Evolutionary conservation across 2,329 filamentous ascomycete species (phyloP).

Genomic region (Diaporthe longicolla): DNA sequence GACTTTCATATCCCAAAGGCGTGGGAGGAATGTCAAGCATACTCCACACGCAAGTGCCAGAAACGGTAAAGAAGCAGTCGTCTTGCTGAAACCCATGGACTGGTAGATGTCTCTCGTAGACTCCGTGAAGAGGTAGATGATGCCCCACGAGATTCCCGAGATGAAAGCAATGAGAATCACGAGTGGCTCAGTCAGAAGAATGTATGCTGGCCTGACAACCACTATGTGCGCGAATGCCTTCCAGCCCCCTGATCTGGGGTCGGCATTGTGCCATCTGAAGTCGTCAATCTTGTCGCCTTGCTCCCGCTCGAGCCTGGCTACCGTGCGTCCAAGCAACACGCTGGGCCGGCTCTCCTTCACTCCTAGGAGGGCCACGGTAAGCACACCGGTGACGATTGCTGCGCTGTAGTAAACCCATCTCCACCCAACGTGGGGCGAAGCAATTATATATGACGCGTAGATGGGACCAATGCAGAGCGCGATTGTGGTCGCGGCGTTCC

Average conservation of each 20-base stretch:
- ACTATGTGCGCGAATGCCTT: constrained; percentile 54
- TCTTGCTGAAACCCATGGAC: constrained; percentile 51
- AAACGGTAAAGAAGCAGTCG: constrained; percentile 56
- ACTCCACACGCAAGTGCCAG: constrained; percentile 57
- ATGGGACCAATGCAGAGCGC: constrained; percentile 61
- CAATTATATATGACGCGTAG: constrained; percentile 56
- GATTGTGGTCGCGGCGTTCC: constrained; percentile 58
- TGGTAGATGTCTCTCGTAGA: constrained; percentile 57
- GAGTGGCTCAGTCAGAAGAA: constrained; percentile 63
- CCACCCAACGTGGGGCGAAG: constrained; percentile 50
- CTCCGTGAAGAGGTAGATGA: constrained; percentile 65
- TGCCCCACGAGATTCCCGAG: constrained; percentile 57
- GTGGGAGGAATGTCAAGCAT: constrained; percentile 57
- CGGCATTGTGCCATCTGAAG: constrained; percentile 54
- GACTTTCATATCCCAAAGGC: constrained; percentile 55
- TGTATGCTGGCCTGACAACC: constrained; percentile 56
- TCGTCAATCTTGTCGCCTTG: constrained; percentile 37
- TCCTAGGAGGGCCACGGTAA: constrained; percentile 53
- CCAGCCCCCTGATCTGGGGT: constrained; percentile 50
- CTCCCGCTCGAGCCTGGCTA: constrained; percentile 40
- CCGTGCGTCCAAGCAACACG: constrained; percentile 52
- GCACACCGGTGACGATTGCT: constrained; percentile 53
- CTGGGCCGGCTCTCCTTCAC: constrained; percentile 62
- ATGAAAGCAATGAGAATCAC: constrained; percentile 59
- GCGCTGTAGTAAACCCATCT: constrained; percentile 62